Base-by-base conservation (phyloP, 2,329 filamentous ascomycete species). In the Diaporthe eres region DNA sequence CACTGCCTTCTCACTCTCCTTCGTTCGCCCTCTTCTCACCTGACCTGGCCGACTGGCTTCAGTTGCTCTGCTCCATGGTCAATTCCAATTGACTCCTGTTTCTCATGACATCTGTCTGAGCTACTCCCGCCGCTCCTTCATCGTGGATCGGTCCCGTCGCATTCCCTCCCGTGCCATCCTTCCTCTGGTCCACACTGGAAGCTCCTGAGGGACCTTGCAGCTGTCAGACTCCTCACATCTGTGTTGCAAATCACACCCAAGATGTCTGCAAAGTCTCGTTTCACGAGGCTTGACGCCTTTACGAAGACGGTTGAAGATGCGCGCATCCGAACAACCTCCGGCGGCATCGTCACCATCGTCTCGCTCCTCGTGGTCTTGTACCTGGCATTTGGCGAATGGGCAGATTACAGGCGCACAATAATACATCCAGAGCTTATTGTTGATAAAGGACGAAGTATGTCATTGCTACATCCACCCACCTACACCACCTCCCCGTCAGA, bases 281-380 rank as follows among this genome's bases (percentile, higher is more conserved):
- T 99, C 84, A 98, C 94, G 76, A 93, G 94, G 91, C 94, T 99
- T 78, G 97, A 99, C 86, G 97, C 97, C 89, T 99, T 99, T 85
- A 98, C 96, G 71, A 99, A 99, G 87, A 99, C 97, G 17, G 97
- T 99, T 80, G 97, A 99, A 85, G 97, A 99, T 92, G 97, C 97
- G 79, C 92, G 97, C 81, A 92, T 99, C 83, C 94, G 97, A 81
- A 99, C 97, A 44, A 98, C 96, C 9, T 98, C 95, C 3, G 97
- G 97, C 79, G 97, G 97, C 79, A 92, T 99, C 80, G 95, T 99
- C 81, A 99, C 97, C 74, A 95, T 99, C 81, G 90, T 93, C 79
- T 98, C 96, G 77, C 88, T 99, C 81, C 84, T 99, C 70, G 90
- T 98, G 72, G 95, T 99, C 73, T 83, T 98, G 60, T 98, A 94